Percentiles rank a stretch among this genome's conserved stretches.
phyloP scores from a whole-genome alignment of 371 early-diverging fungal genomes.

The Synchytrium microbalum region DNA sequence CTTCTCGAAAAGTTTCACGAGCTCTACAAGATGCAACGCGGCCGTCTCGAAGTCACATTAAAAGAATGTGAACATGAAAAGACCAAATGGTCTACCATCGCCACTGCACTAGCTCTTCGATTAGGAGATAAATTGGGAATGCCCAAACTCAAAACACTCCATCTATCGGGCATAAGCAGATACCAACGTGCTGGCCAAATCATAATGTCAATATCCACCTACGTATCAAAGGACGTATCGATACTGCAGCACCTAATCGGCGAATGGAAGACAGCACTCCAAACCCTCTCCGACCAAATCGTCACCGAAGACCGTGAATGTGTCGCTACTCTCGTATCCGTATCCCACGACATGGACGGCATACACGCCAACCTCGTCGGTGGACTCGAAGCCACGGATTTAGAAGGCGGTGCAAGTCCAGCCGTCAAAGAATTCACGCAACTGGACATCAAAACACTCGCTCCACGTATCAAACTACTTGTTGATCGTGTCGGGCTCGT shows the following conservation, averaged over 20 bases:
- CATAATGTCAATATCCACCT: slow-evolving; percentile 31
- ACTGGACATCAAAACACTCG: slow-evolving; percentile 29
- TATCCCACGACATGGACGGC: slow-evolving; percentile 35
- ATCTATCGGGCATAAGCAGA: slow-evolving; percentile 34
- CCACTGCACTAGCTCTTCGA: slow-evolving; percentile 39
- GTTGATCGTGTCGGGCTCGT: slow-evolving; percentile 32
- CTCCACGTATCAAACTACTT: slow-evolving; percentile 34
- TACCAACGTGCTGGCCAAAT: slow-evolving; percentile 38
- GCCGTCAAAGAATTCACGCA: slow-evolving; percentile 29
- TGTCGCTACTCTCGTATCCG: slow-evolving; percentile 32
- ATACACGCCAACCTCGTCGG: slow-evolving; percentile 33
- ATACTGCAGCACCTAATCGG: slow-evolving; percentile 34
- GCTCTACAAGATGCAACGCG: slow-evolving; percentile 45
- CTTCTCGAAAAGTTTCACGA: slow-evolving; percentile 46
- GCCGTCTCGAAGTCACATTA: slow-evolving; percentile 40
- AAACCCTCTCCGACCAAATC: slow-evolving; percentile 33
- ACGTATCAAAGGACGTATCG: slow-evolving; percentile 29
- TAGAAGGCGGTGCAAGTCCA: slow-evolving; percentile 8
- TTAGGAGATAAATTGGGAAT: slow-evolving; percentile 45
- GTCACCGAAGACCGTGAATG: slow-evolving; percentile 39
- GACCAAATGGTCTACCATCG: slow-evolving; percentile 43
- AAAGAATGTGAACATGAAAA: slow-evolving; percentile 37
- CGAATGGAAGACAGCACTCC: slow-evolving; percentile 33
- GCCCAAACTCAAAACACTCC: slow-evolving; percentile 33
- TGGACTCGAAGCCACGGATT: background rate